Base-by-base conservation (phyloP, 805 yeast genomes). In the Kuraishia ogatae region DNA sequence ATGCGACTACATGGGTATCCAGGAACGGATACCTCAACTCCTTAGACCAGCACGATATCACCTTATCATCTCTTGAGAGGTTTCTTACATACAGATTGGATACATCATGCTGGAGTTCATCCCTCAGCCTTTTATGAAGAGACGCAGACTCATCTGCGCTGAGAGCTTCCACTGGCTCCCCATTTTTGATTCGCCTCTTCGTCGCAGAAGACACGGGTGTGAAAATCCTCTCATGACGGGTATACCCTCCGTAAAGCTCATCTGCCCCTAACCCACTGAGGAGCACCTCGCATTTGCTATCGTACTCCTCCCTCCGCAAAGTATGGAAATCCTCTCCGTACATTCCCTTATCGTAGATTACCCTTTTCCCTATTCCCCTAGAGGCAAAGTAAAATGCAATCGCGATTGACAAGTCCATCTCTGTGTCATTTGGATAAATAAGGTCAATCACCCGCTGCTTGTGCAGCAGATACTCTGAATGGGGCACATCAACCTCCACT, bases 261-360 rank as follows among this genome's bases (percentile, higher is more conserved):
- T 94, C 99, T 0, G 99, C 99, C 1, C 99, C 99, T 13, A 94
- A 74, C 0, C 99, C 99, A 54, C 97, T 89, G 39, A 94, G 73
- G 8, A 94, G 67, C 0, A 94, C 96, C 60, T 82, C 80, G 8
- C 90, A 79, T 8, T 69, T 66, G 20, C 91, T 79, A 1, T 64
- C 59, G 61, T 84, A 86, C 7, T 59, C 55, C 2, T 39, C 54
- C 50, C 64, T 54, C 20, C 35, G 48, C 20, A 55, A 21, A 15
- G 26, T 55, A 8, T 53, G 48, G 2, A 61, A 54, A n/a, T 23
- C 29, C 15, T 62, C 64, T 24, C 19, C 50, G 2, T 22, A 29
- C 17, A 39, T 56, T 1, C 55, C 53, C 19, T 63, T 56, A 1
- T 58, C 62, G 21, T 61, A 58, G n/a, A 53, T 29, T 2, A 62